These are phyloP conservation scores for Pochonia chlamydosporia DNA, from an alignment of 2,329 filamentous ascomycete species.

Conservation along the genomic window DNA sequence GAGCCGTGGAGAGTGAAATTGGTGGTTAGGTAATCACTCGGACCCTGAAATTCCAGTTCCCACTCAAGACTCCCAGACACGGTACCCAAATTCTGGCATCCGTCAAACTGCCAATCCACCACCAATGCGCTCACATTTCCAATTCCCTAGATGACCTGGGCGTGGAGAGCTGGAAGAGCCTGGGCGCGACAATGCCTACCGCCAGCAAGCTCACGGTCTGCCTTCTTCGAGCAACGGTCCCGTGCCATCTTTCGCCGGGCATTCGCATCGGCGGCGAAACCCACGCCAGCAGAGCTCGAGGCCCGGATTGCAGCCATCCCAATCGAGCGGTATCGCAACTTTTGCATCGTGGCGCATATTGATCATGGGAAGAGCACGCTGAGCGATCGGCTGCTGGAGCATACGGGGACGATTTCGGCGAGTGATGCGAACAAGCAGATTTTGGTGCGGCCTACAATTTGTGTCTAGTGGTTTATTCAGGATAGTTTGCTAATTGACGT, in stretches of 20 bases:
- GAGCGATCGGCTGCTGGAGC: conserved; percentile 83
- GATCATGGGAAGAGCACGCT: conserved; percentile 98
- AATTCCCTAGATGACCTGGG: conserved; percentile 30
- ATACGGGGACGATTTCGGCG: conserved; percentile 85
- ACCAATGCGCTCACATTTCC: conserved; percentile 7
- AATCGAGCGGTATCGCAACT: conserved; percentile 80
- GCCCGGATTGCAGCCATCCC: conserved; percentile 66
- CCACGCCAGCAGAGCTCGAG: conserved; percentile 28
- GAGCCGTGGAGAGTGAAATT: too few species aligned
- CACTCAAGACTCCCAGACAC: too few species aligned
- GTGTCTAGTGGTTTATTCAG: too few species aligned
- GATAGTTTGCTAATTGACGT: conserved; percentile 1
- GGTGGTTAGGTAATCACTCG: too few species aligned
- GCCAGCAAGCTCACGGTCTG: conserved; percentile 8
- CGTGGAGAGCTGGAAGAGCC: conserved; percentile 29
- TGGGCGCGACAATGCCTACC: conserved; percentile 29
- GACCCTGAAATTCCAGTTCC: too few species aligned
- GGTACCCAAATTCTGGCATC: too few species aligned
- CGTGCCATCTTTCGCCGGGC: conserved; percentile 8
- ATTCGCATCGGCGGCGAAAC: conserved; percentile 18
- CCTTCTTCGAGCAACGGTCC: conserved; percentile 6
- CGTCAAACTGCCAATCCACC: background rate
- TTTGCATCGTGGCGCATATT: conserved; percentile 97
- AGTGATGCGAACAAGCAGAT: conserved; percentile 87
- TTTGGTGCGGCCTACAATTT: too few species aligned